Base-by-base conservation (phyloP, 2,329 filamentous ascomycete species). In the Cadophora gregata region DNA sequence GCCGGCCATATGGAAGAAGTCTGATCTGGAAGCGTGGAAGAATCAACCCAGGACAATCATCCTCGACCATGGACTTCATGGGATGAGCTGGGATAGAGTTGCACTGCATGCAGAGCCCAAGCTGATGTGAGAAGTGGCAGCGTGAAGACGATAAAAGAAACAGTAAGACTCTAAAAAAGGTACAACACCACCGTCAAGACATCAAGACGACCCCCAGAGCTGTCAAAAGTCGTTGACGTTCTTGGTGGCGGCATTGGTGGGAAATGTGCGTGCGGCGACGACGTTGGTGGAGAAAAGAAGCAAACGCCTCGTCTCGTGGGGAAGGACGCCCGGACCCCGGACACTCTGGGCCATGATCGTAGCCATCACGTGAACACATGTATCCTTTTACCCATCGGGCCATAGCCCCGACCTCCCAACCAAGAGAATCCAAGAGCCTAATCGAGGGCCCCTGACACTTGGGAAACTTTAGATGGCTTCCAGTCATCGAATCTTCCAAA, bases 1-100 rank as follows among this genome's bases (percentile, higher is more conserved):
- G 62, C 62, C 62, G 62, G 62, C 50, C 62, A 21, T 51, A 63
- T 63, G 62, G 62, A 63, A 58, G 53, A 31, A 45, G 29, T 58
- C 25, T 48, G 24, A 25, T 58, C 25, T 48, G 38, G 33, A 25
- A 36, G 31, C 21, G 21, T 25, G 21, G 33, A 63, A 58, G 55
- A 63, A 58, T 36, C 3, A 25, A 45, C 27, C 42, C n/a, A 42
- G n/a, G 33, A 29, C 4, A 60, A 31, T 21, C 58, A 45, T 45
- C 58, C 38, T 45, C 33, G 12, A 47, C 25, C 36, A 33, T 21
- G 58, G 36, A 31, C 9, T 16, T 16, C 33, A 58, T 42, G 21
- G 55, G 19, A 42, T 7, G 36, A 19, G 31, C 55, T 38, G 55
- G 55, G 55, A n/a, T 25, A 25, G 21, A 58, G 36, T 38, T 31